phyloP scores from a whole-genome alignment of 345 rosid genomes.

The Luvunga scandens region DNA sequence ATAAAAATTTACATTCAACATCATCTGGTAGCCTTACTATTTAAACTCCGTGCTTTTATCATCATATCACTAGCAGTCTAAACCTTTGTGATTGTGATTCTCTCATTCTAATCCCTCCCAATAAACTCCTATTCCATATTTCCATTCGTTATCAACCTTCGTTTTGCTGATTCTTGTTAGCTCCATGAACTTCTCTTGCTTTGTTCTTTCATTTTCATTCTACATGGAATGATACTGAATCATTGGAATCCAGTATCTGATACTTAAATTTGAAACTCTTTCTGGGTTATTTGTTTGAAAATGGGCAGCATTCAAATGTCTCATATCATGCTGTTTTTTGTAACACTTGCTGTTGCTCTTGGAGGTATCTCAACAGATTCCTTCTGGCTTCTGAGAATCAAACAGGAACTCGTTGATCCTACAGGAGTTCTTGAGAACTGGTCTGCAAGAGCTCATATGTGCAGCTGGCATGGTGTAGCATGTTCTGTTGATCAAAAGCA shows the following conservation, averaged over 20 bases:
- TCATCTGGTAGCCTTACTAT: slow-evolving; percentile 26
- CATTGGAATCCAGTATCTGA: slow-evolving; percentile 16
- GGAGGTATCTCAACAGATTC: slow-evolving; percentile 38
- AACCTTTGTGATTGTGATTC: slow-evolving; percentile 7
- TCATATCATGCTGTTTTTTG: slow-evolving; percentile 27
- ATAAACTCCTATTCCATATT: slow-evolving; percentile 3
- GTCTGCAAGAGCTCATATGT: slow-evolving; percentile 41
- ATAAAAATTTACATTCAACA: slow-evolving; percentile 14
- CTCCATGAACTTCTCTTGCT: slow-evolving; percentile 14
- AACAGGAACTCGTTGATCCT: slow-evolving; percentile 51
- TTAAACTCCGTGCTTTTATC: slow-evolving; percentile 23
- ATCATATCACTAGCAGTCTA: slow-evolving; percentile 12
- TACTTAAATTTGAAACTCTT: neutral
- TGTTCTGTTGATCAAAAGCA: slow-evolving; percentile 51
- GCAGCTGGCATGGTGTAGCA: slow-evolving; percentile 70
- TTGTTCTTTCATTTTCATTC: slow-evolving; percentile 17
- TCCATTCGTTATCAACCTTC: slow-evolving; percentile 8
- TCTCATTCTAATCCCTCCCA: slow-evolving; percentile 17
- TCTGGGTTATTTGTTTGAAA: slow-evolving; percentile 16
- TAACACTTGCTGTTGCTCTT: slow-evolving; percentile 16
- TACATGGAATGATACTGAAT: slow-evolving; percentile 22
- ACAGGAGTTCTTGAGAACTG: slow-evolving; percentile 50
- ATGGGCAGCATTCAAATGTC: slow-evolving; percentile 33
- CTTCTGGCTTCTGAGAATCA: slow-evolving; percentile 51
- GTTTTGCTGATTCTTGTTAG: slow-evolving; percentile 1